phyloP scores from a whole-genome alignment of 2,329 filamentous ascomycete species.

The Penicillium aurantiogriseum region DNA sequence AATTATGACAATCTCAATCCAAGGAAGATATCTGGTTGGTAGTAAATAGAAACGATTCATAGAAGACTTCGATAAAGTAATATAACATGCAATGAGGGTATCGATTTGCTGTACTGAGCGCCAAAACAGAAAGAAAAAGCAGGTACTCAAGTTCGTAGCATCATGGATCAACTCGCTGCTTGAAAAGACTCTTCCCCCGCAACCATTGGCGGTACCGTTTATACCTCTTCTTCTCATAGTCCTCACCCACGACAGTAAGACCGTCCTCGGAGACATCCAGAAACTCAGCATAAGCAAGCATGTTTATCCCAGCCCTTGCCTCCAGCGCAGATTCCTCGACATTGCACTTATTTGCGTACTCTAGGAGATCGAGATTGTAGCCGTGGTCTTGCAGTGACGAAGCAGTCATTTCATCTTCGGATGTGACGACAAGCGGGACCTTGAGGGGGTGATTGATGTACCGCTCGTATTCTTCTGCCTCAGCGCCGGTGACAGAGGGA shows the following conservation, averaged over 20 bases:
- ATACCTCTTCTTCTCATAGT: constrained; percentile 88
- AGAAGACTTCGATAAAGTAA: background rate
- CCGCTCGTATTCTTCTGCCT: constrained; percentile 80
- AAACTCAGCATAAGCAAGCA: constrained; percentile 73
- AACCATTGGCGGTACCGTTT: constrained; percentile 97
- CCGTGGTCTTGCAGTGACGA: constrained; percentile 36
- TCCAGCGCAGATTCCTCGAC: constrained; percentile 54
- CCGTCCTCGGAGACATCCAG: constrained; percentile 76
- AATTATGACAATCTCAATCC: background rate
- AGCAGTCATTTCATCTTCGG: constrained; percentile 40
- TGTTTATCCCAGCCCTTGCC: constrained; percentile 59
- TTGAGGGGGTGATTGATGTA: constrained; percentile 89
- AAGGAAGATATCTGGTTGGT: background rate
- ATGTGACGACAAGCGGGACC: constrained; percentile 65
- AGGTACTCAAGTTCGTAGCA: background rate
- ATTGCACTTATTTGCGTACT: constrained; percentile 72
- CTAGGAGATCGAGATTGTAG: constrained; percentile 66
- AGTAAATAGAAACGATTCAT: background rate
- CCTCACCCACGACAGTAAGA: constrained; percentile 82
- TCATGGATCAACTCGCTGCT: constrained; percentile 65
- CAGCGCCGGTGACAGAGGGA: constrained; percentile 71
- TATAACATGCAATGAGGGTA: constrained; percentile 16
- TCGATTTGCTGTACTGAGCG: constrained; percentile 14
- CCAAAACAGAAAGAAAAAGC: background rate
- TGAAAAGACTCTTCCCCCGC: constrained; percentile 90